Evolutionary conservation across 1,284 basidiomycete species (phyloP), one percentile per base, ranked within the genome.

Genomic region (Anthracocystis panici-leucophaei): DNA sequence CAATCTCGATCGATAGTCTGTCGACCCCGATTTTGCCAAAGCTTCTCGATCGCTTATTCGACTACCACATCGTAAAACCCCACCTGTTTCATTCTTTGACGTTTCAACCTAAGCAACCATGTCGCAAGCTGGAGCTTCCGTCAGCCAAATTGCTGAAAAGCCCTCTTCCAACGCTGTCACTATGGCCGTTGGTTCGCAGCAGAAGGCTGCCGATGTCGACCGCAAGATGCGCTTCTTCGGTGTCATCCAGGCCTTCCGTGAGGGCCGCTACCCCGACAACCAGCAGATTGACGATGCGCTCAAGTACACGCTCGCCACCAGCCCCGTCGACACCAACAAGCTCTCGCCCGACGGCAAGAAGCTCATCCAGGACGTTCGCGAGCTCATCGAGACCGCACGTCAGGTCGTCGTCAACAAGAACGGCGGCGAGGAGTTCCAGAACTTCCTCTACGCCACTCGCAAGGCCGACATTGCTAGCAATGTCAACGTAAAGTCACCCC

Each of bases 191-290:
- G 52, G 62, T 52, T 64, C 75, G 38, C 57, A 72, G 50, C 48
- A 61, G 45, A 76, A 75, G 58, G 64, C 60, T 16, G 80, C 69
- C 41, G 81, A 82, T 58, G 76, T 82, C 49, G 77, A 82, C 70
- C 73, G 81, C 60, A 73, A 79, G 75, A 74, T 82, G 69, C 71
- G 79, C 46, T 76, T 82, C 67, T 81, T 73, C 48, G 81, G 81
- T 50, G 75, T 82, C 56, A 75, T 82, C 65, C 81, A 82, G 57
- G 70, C 81, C 40, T 82, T 82, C 77, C 76, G 77, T 48, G 75
- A 80, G 62, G 81, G 81, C 25, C 73, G 79, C 33, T 81, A 79
- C 75, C 81, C 81, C 35, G 80, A 82, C 77, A 82, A 82, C 67
- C 54, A 76, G 61, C 81, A 82, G 69, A 80, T 82, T 50, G 76